A percentile compares a stretch with the other conserved stretches of the same genome.
Conservation (phyloP, 2,329 filamentous ascomycete species). For the Diaporthe nobilis region DNA sequence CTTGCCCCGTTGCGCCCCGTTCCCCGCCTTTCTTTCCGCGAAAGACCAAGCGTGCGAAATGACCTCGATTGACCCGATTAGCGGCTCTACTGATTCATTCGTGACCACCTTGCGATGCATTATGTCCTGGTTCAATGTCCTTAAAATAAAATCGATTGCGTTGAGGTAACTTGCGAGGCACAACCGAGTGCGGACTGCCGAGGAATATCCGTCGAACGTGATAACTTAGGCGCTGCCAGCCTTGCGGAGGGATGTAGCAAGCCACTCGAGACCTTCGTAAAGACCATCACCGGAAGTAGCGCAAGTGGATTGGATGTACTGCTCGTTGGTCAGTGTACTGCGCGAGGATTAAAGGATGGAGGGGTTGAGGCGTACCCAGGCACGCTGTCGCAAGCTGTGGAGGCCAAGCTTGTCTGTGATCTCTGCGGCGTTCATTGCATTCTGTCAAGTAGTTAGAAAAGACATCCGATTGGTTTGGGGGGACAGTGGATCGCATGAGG, state of each 20-base stretch:
- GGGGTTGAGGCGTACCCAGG: slow-evolving; percentile 82
- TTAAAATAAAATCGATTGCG: slow-evolving; percentile 65
- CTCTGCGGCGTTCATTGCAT: slow-evolving; percentile 99
- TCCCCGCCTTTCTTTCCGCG: slow-evolving; percentile 45
- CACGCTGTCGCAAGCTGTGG: slow-evolving; percentile 97
- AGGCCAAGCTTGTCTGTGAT: slow-evolving; percentile 99
- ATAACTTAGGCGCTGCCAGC: slow-evolving; percentile 69
- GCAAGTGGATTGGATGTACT: slow-evolving; percentile 99
- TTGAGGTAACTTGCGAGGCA: slow-evolving; percentile 69
- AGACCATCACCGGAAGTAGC: slow-evolving; percentile 99
- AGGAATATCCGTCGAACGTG: slow-evolving; percentile 52
- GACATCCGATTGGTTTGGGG: neutral
- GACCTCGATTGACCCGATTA: slow-evolving; percentile 47
- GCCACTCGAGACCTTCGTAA: slow-evolving; percentile 98
- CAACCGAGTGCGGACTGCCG: slow-evolving; percentile 68
- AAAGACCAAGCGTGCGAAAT: slow-evolving; percentile 48
- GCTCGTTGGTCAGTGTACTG: slow-evolving; percentile 42
- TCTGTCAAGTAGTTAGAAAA: slow-evolving; percentile 68
- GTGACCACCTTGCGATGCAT: slow-evolving; percentile 50
- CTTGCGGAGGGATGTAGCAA: slow-evolving; percentile 87
- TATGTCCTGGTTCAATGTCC: slow-evolving; percentile 58
- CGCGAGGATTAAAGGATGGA: neutral
- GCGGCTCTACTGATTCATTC: slow-evolving; percentile 44
- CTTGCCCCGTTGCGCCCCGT: slow-evolving; percentile 53
- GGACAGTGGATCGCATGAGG: slow-evolving; percentile 16